Percentiles rank a stretch among this genome's conserved stretches.
These are phyloP conservation scores for Centella asiatica DNA, from an alignment of 129 eudicot genomes.

Conservation along the genomic window DNA sequence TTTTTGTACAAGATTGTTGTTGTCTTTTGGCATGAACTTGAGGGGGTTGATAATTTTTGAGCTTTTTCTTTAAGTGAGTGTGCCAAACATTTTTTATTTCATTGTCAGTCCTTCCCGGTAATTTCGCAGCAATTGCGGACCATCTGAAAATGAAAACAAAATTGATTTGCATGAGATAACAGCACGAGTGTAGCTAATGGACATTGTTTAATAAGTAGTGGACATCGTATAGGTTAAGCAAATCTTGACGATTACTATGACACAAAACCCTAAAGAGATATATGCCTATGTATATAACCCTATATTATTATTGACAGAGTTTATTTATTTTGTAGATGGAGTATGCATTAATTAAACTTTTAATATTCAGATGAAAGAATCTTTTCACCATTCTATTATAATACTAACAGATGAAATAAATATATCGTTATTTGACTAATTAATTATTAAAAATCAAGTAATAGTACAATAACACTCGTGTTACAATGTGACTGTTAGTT, in stretches of 20 bases:
- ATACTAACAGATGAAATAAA: no score
- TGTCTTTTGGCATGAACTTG: constrained; percentile 18
- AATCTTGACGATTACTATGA: background rate
- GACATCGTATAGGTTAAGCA: background rate
- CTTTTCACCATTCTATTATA: no score
- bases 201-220: background rate
- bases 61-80: constrained; percentile 17
- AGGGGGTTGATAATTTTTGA: constrained; percentile 15
- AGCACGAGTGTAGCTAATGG: background rate
- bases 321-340: no score
- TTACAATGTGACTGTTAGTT: no score
- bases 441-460: no score
- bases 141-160: constrained; percentile 5
- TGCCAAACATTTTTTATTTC: constrained; percentile 26
- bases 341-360: background rate
- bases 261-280: background rate
- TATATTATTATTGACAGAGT: no score
- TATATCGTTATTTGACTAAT: no score
- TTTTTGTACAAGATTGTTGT: background rate
- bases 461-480: no score
- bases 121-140: constrained; percentile 17
- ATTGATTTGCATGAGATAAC: background rate
- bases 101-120: constrained; percentile 22
- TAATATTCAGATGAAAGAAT: background rate
- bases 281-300: background rate